A percentile compares a stretch with the other conserved stretches of the same genome.
Evolutionary conservation across 2,329 filamentous ascomycete genomes (phyloP).

Genomic region (Huntiella omanensis): DNA sequence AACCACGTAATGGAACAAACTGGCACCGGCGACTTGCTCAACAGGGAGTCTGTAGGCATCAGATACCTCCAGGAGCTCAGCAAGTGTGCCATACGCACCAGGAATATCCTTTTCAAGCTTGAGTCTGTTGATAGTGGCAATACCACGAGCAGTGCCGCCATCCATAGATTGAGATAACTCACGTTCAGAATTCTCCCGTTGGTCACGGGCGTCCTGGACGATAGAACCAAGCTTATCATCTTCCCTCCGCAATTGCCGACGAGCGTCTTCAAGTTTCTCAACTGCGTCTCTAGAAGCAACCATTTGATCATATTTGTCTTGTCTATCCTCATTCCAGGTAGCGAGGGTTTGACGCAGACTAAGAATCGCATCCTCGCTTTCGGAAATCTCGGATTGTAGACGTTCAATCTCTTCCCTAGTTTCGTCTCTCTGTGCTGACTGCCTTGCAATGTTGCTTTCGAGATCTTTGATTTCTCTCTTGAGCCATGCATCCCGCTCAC

Average conservation of each 20-base stretch:
- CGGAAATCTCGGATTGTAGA: conserved; percentile 50
- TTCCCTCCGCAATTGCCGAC: conserved; percentile 73
- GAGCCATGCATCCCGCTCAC: conserved; percentile 70
- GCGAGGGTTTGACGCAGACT: conserved; percentile 54
- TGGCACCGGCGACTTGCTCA: conserved; percentile 81
- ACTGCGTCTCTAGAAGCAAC: conserved; percentile 59
- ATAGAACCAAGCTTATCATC: conserved; percentile 72
- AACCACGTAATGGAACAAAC: conserved; percentile 89
- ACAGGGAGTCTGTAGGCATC: conserved; percentile 76
- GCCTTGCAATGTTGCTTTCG: conserved; percentile 53
- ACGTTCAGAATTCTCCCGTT: conserved; percentile 60
- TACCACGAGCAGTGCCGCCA: conserved; percentile 63
- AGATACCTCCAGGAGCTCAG: conserved; percentile 74
- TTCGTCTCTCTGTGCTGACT: conserved; percentile 71
- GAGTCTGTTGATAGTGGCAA: conserved; percentile 70
- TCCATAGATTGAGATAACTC: conserved; percentile 76
- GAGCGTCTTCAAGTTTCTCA: conserved; percentile 66
- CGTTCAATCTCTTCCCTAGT: conserved; percentile 64
- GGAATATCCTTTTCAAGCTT: conserved; percentile 62
- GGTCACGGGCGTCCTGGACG: conserved; percentile 54
- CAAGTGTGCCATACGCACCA: conserved; percentile 80
- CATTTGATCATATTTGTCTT: conserved; percentile 53
- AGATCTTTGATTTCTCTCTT: conserved; percentile 64
- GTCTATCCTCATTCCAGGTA: conserved; percentile 57
- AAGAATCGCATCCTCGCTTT: conserved; percentile 54